Base-by-base conservation (phyloP, 208 protist genomes). In the Crithidia sp. region DNA sequence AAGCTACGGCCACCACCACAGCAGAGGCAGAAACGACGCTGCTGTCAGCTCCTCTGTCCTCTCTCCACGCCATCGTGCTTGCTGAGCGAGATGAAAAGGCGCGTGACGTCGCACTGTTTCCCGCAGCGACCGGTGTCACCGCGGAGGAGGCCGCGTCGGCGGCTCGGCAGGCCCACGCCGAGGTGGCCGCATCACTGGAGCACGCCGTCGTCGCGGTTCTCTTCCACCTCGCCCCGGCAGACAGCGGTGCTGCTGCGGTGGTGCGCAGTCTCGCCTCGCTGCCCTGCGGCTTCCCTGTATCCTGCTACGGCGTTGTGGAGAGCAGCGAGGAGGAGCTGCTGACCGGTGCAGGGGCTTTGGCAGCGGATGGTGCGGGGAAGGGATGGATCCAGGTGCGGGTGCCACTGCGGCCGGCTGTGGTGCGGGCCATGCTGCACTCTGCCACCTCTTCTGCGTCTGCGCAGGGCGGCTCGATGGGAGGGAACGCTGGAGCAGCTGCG, bases 291-390 rank as follows among this genome's bases (percentile, higher is more conserved):
- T 96, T 96, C 77, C 65, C 85, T 5, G 62, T 94, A 5, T 83
- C 89, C 10, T 94, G 82, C 68, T 94, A 92, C 78, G 91, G 85
- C 36, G 81, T 87, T 37, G 86, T 96, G 3, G 91, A 96, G 84
- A 91, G 83, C 69, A 85, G 71, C 37, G 90, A 95, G 74, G 66
- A 14, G 49, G 82, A 87, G 43, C 81, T 95, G 58, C 67, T 78
- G 5, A 40, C 41, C n/a, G 74, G 74, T 19, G 39, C 13, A 9
- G 59, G 28, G n/a, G 3, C 64, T 37, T 28, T 1, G 0, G 28
- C 28, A 28, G 45, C 52, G 19, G 61, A 43, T 0, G 54, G 10
- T 52, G 36, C 13, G 4, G 59, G 10, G n/a, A 37, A 13, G 2
- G 83, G 81, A 5, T 73, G 76, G 73, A 87, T 90, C 56, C 40